These are phyloP conservation scores for Salix viminalis DNA, from an alignment of 345 rosid species.

Conservation along the genomic window DNA sequence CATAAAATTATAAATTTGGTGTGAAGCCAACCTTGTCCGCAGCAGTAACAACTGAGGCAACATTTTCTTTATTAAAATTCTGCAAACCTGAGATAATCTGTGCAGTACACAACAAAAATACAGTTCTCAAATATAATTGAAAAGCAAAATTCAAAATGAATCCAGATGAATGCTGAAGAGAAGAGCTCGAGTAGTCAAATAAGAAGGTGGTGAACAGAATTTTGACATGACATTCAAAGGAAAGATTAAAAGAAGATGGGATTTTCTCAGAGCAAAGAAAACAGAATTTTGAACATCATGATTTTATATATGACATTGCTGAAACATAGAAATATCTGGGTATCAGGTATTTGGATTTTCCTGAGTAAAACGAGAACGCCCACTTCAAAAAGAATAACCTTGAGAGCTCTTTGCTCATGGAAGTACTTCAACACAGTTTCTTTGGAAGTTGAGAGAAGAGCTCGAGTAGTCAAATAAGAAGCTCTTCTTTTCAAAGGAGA, in stretches of 20 bases:
- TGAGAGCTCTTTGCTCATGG: slow-evolving; percentile 48
- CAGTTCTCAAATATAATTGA: not conserved
- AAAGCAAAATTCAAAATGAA: too few species aligned
- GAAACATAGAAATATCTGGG: not conserved
- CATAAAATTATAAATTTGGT: too few species aligned
- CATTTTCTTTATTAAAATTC: slow-evolving; percentile 47
- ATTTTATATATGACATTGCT: not conserved
- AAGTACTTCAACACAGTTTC: slow-evolving; percentile 38
- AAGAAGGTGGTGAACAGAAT: too few species aligned
- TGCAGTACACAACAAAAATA: not conserved
- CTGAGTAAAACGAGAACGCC: too few species aligned
- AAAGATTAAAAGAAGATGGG: too few species aligned
- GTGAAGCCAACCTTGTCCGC: slow-evolving; percentile 49
- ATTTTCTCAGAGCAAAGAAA: too few species aligned
- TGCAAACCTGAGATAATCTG: slow-evolving; percentile 59
- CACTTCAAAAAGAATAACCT: slow-evolving; percentile 10
- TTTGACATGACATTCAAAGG: too few species aligned
- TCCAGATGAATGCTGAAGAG: too few species aligned
- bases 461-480: slow-evolving; percentile 20
- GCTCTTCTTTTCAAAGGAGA: slow-evolving; percentile 12
- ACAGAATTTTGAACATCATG: not conserved
- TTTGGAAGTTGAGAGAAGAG: slow-evolving; percentile 39
- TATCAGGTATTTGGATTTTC: too few species aligned
- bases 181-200: too few species aligned
- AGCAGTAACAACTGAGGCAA: slow-evolving; percentile 55